Conservation (phyloP, 2,329 filamentous ascomycete genomes). For the Lasiodiplodia hormozganensis region DNA sequence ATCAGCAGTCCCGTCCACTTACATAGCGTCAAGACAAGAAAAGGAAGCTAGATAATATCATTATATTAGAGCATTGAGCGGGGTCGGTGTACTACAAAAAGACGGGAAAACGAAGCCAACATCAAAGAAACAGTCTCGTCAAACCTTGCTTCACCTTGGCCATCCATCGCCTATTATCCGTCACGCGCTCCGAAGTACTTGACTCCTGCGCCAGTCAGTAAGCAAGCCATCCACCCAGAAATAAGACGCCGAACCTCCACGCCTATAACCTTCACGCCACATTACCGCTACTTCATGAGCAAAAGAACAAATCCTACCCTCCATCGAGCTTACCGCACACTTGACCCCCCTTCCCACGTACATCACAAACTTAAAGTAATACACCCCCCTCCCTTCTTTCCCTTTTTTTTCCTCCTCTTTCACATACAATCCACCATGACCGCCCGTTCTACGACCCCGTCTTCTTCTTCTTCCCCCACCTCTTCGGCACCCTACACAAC, state of each 20-base stretch:
- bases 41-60: not conserved
- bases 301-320: too few species aligned
- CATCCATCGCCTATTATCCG: not conserved
- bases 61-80: not conserved
- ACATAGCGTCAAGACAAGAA: not conserved
- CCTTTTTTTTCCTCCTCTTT: not conserved
- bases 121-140: not conserved
- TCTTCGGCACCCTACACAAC: slow-evolving; percentile 55
- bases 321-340: too few species aligned
- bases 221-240: not conserved
- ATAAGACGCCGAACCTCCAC: too few species aligned
- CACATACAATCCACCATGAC: not conserved
- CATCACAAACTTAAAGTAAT: too few species aligned
- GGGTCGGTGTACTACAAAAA: not conserved
- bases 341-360: too few species aligned
- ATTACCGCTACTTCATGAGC: too few species aligned
- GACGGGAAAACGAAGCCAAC: not conserved
- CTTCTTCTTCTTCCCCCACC: slow-evolving; percentile 34
- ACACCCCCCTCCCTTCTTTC: too few species aligned
- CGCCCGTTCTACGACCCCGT: slow-evolving; percentile 11
- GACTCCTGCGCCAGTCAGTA: not conserved
- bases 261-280: too few species aligned
- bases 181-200: not conserved
- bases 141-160: not conserved
- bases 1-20: too few species aligned